Conservation (phyloP, 495 filamentous ascomycete species). For the Filosporella fistucella region DNA sequence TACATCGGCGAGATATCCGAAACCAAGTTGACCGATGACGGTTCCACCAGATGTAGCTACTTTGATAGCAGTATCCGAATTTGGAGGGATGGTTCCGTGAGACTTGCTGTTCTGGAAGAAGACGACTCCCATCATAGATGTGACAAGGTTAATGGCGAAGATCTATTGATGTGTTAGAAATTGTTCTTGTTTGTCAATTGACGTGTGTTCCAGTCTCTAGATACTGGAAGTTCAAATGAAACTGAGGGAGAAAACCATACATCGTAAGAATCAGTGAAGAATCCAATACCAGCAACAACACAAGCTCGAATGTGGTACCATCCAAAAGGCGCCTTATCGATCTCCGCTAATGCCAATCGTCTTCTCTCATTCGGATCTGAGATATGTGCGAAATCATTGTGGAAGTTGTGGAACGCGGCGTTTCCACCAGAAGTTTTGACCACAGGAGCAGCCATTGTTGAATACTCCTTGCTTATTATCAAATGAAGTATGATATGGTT, state of each 20-base stretch:
- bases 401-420: slow-evolving; percentile 64
- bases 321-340: slow-evolving; percentile 76
- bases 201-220: too few relatives aligned
- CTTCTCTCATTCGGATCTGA: slow-evolving; percentile 70
- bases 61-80: slow-evolving; percentile 80
- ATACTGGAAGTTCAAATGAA: too few relatives aligned
- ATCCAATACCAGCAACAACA: slow-evolving; percentile 77
- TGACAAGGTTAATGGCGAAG: slow-evolving; percentile 72
- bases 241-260: slow-evolving; percentile 60
- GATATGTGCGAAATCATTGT: slow-evolving; percentile 59
- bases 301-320: slow-evolving; percentile 65
- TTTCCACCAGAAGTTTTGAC: slow-evolving; percentile 57
- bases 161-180: slow-evolving; percentile 30
- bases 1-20: slow-evolving; percentile 76
- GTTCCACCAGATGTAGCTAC: slow-evolving; percentile 83
- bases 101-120: slow-evolving; percentile 49
- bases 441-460: slow-evolving; percentile 12
- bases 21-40: slow-evolving; percentile 76
- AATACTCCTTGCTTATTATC: too few relatives aligned
- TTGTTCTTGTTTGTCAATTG: too few relatives aligned
- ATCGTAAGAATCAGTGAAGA: slow-evolving; percentile 80
- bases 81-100: slow-evolving; percentile 51
- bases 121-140: slow-evolving; percentile 68
- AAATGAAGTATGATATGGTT: too few relatives aligned
- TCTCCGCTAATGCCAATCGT: slow-evolving; percentile 69